A percentile compares a stretch with the other conserved stretches of the same genome.
These are phyloP conservation scores for Skeletonema potamos DNA, from an alignment of 108 stramenopile species.

Conservation along the genomic window DNA sequence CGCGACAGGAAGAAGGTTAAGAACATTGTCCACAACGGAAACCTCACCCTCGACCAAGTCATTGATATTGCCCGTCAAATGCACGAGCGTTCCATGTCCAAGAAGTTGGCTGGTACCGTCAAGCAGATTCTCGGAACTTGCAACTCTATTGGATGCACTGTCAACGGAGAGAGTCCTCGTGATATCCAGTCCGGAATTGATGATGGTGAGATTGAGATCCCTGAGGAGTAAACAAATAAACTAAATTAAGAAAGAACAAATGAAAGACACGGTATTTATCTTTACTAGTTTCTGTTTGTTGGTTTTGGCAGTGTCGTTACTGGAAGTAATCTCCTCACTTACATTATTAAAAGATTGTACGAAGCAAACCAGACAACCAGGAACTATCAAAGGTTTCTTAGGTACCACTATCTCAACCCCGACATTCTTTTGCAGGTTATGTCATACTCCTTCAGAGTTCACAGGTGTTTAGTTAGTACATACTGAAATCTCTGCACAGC, in stretches of 20 bases:
- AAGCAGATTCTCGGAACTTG: constrained; percentile 99
- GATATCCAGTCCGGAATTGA: constrained; percentile 91
- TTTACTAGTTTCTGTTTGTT: too few species aligned
- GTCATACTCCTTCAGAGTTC: too few species aligned
- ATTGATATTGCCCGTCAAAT: constrained; percentile 98
- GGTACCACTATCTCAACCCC: too few species aligned
- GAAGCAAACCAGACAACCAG: too few species aligned
- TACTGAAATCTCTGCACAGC: too few species aligned
- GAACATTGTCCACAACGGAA: constrained; percentile 99
- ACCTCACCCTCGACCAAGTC: constrained; percentile 98
- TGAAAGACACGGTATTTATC: not conserved
- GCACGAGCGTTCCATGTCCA: constrained; percentile 97
- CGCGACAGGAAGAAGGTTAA: constrained; percentile 99
- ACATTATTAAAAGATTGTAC: too few species aligned
- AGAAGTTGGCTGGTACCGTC: constrained; percentile 93
- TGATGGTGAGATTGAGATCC: constrained; percentile 92
- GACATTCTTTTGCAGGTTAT: too few species aligned
- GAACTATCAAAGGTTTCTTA: too few species aligned
- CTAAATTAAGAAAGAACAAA: not conserved
- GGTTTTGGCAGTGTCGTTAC: too few species aligned
- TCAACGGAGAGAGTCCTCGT: constrained; percentile 97
- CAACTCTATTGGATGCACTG: constrained; percentile 99
- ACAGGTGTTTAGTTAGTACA: too few species aligned
- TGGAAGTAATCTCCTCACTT: too few species aligned
- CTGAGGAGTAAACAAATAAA: constrained; percentile 77